Base-by-base conservation (phyloP, 805 yeast species). In the Starmerella etchellsii region DNA sequence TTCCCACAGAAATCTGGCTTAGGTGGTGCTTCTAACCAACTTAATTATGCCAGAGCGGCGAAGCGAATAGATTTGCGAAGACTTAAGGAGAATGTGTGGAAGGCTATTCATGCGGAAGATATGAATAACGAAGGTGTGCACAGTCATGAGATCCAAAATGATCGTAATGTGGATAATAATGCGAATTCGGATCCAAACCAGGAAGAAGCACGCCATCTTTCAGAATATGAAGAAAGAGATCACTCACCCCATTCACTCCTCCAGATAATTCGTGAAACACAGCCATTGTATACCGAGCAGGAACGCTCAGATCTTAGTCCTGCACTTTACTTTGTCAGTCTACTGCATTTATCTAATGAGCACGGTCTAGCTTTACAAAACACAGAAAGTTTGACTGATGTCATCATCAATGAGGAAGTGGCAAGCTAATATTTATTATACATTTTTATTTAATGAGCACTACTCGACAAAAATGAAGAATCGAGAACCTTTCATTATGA, bases 261-360 rank as follows among this genome's bases (percentile, higher is more conserved):
- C 1, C 65, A 64, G 10, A 63, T 78, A 27, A 72, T 77, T 4
- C 59, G 59, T 2, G 69, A 68, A 22, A 66, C 78, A 20, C 65
- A 64, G 16, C 58, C 60, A 8, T 64, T 66, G 55, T 84, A 85
- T 55, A 65, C 72, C 0, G 59, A 64, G 8, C 75, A 72, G 36
- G 70, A 75, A 35, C 63, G 67, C 49, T 69, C 68, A 37, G 94
- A 84, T 39, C 60, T 85, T 7, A 79, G 93, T 1, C 83, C 94
- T 1, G 78, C 93, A 59, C 81, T 81, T 58, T 81, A 82, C 54
- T 84, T 84, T 52, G 81, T 84, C 43, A 81, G 94, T 51, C 61
- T 83, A 53, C 61, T 84, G 27, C 95, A 84, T 61, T 64, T 84
- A 49, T 94, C 94, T 13, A 84, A 85, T 55, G 95, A 84, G 57